Conservation (phyloP, 2,329 filamentous ascomycete genomes). For the Aspergillus aculeatinus region DNA sequence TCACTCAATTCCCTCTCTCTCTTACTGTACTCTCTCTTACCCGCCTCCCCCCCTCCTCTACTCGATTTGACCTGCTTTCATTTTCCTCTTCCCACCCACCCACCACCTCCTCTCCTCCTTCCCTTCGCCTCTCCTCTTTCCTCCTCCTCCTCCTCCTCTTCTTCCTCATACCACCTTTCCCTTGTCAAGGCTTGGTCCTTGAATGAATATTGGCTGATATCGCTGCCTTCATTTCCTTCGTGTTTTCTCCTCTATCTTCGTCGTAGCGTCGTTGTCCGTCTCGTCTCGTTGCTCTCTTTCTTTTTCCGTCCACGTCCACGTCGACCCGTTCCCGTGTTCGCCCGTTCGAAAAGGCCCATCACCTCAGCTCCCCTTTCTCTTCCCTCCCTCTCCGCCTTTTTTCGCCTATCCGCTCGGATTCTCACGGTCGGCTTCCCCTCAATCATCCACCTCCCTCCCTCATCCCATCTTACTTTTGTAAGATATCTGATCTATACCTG, state of each 20-base stretch:
- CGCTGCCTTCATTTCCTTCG: conserved; percentile 10
- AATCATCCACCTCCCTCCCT: conserved; percentile 24
- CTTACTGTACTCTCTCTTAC: conserved; percentile 28
- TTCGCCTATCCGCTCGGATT: conserved; percentile 20
- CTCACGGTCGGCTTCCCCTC: conserved; percentile 17
- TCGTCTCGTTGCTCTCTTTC: conserved; percentile 1
- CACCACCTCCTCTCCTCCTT: conserved; percentile 12
- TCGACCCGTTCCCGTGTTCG: conserved; percentile 1
- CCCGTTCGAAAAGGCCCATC: conserved; percentile 14
- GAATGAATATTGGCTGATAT: conserved; percentile 10
- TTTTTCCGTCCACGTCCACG: conserved; percentile 4
- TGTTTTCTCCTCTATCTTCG: conserved; percentile 3
- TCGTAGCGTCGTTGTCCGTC: conserved; percentile 9
- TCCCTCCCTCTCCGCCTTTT: conserved; percentile 23
- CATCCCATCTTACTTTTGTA: conserved; percentile 17
- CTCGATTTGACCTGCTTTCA: not conserved
- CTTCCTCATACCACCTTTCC: conserved; percentile 14
- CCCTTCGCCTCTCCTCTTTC: conserved; percentile 15
- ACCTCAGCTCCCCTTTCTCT: conserved; percentile 19
- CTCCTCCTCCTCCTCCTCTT: not conserved
- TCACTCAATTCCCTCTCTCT: conserved; percentile 5
- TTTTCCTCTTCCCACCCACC: conserved; percentile 13
- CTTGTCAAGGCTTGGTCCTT: conserved; percentile 24
- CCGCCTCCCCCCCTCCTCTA: conserved; percentile 2
- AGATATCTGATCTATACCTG: conserved; percentile 11